These are phyloP conservation scores for Termitomyces sp. DNA, from an alignment of 768 basidiomycete species.

Conservation along the genomic window DNA sequence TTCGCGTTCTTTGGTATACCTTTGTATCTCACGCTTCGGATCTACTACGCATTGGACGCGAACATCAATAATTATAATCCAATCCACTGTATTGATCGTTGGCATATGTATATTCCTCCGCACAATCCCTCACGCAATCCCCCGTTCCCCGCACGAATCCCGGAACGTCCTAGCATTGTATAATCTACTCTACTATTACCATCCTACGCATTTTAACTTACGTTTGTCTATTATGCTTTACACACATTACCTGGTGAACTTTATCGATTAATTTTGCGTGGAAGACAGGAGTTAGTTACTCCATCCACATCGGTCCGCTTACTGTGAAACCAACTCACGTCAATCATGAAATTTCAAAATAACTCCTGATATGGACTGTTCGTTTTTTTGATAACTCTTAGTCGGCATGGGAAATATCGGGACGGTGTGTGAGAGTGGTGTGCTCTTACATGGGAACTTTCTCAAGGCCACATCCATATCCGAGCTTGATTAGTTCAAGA, in stretches of 20 bases:
- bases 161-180: conserved; percentile 9
- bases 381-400: conserved; percentile 2
- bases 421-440: conserved; percentile 10
- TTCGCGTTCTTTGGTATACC: conserved; percentile 1
- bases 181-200: conserved; percentile 9
- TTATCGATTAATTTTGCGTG: neutral
- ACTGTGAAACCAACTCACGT: conserved; percentile 7
- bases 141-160: neutral
- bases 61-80: conserved; percentile 11
- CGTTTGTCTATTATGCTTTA: conserved; percentile 10
- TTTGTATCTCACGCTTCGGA: conserved; percentile 7
- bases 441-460: conserved; percentile 11
- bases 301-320: neutral
- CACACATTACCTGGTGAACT: neutral
- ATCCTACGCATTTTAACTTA: conserved; percentile 8
- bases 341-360: conserved; percentile 1
- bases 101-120: conserved; percentile 12
- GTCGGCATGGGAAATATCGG: conserved; percentile 12
- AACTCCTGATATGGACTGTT: conserved; percentile 7
- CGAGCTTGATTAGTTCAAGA: conserved; percentile 11
- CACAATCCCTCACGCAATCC: neutral
- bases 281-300: conserved; percentile 1
- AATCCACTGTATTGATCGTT: conserved; percentile 15
- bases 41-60: conserved; percentile 3
- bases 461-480: conserved; percentile 12